Conservation (phyloP, 345 rosid species). For the Salix purpurea region DNA sequence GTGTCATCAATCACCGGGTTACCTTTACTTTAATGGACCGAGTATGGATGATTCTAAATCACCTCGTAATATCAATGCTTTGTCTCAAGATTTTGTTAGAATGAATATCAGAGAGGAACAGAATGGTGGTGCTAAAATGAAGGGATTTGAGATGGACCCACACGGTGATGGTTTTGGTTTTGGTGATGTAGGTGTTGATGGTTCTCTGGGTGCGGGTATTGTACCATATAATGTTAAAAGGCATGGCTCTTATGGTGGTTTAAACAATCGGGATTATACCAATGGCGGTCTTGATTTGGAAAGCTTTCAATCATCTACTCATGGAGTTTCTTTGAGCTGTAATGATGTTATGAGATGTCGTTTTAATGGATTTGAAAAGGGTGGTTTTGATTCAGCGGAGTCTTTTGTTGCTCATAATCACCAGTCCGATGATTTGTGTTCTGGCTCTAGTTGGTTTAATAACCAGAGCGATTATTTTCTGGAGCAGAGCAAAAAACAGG, state of each 20-base stretch:
- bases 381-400: slow-evolving; percentile 24
- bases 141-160: slow-evolving; percentile 33
- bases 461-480: slow-evolving; percentile 28
- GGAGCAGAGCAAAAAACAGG: slow-evolving; percentile 31
- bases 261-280: slow-evolving; percentile 17
- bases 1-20: slow-evolving; percentile 9
- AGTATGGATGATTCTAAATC: slow-evolving; percentile 30
- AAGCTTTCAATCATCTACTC: slow-evolving; percentile 24
- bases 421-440: slow-evolving; percentile 18
- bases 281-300: slow-evolving; percentile 20
- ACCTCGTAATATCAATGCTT: slow-evolving; percentile 11
- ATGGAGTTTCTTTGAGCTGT: slow-evolving; percentile 21
- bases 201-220: slow-evolving; percentile 7
- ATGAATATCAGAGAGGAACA: slow-evolving; percentile 45
- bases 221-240: slow-evolving; percentile 20
- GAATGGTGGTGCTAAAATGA: slow-evolving; percentile 20
- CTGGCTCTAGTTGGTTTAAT: slow-evolving; percentile 11
- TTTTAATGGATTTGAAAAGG: slow-evolving; percentile 27
- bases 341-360: slow-evolving; percentile 19
- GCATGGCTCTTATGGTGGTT: slow-evolving; percentile 22
- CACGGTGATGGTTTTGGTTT: slow-evolving; percentile 20
- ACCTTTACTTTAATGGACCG: slow-evolving; percentile 27
- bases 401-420: slow-evolving; percentile 14
- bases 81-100: slow-evolving; percentile 35
- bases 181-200: slow-evolving; percentile 17